Evolutionary conservation across 768 basidiomycete species (phyloP).

Genomic region (Ramaria rubella): DNA sequence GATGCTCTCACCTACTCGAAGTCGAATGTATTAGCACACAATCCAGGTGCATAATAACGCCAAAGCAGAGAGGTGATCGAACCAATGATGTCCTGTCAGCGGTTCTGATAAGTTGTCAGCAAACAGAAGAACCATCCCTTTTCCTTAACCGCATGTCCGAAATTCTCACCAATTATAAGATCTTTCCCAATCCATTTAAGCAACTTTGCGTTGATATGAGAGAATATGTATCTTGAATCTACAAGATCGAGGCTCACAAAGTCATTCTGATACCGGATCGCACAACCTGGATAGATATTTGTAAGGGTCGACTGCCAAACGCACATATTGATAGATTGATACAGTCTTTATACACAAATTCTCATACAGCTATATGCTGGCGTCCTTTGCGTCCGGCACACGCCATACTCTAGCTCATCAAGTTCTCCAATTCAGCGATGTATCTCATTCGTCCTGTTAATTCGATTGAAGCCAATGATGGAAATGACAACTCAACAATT

Average conservation of each 20-base stretch:
- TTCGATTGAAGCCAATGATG: slow-evolving; percentile 84
- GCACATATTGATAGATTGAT: slow-evolving; percentile 86
- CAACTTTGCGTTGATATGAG: slow-evolving; percentile 69
- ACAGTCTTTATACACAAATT: slow-evolving; percentile 92
- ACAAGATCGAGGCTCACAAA: slow-evolving; percentile 89
- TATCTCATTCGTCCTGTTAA: slow-evolving; percentile 89
- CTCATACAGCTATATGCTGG: slow-evolving; percentile 79
- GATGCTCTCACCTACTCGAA: no score
- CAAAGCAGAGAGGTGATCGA: no score
- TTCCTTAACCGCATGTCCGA: slow-evolving; percentile 64
- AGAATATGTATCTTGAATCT: slow-evolving; percentile 71
- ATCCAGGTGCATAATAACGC: no score
- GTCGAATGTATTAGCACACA: no score
- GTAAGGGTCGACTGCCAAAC: not conserved
- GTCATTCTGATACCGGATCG: slow-evolving; percentile 85
- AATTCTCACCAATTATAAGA: slow-evolving; percentile 51
- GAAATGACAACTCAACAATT: slow-evolving; percentile 87
- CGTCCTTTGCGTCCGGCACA: slow-evolving; percentile 48
- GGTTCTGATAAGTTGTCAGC: no score
- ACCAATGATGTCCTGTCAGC: no score
- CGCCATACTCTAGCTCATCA: slow-evolving; percentile 28
- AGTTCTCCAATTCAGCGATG: slow-evolving; percentile 56
- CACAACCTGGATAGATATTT: slow-evolving; percentile 58
- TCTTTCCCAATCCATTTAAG: slow-evolving; percentile 82
- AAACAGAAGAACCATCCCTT: slow-evolving; percentile 55